A percentile compares a stretch with the other conserved stretches of the same genome.
Evolutionary conservation across 169 alveolate genomes (phyloP).

Genomic region (Perkinsus marinus): DNA sequence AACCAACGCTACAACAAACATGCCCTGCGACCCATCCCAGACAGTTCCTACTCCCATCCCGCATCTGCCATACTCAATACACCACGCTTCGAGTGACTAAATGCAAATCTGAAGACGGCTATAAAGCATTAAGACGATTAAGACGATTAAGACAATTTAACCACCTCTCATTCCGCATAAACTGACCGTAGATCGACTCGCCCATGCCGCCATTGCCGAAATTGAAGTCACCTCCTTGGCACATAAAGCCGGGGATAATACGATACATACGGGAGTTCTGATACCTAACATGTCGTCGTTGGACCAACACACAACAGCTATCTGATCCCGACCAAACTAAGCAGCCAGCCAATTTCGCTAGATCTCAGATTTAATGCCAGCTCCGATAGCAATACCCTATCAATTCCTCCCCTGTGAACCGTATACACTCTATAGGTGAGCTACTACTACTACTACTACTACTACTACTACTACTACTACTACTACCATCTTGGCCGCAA

Average conservation of each 20-base stretch:
- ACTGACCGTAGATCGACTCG: constrained; percentile 57
- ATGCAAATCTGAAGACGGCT: not conserved
- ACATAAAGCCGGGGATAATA: constrained; percentile 49
- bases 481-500: constrained; percentile 51
- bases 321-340: no score
- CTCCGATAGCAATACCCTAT: no score
- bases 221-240: constrained; percentile 68
- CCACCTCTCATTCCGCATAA: constrained; percentile 48
- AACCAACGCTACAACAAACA: not conserved
- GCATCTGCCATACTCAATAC: not conserved
- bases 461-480: no score
- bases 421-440: no score
- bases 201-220: constrained; percentile 64
- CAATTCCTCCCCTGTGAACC: no score
- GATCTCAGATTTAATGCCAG: no score
- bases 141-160: no score
- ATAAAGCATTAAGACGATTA: not conserved
- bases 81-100: constrained; percentile 39
- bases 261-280: constrained; percentile 57
- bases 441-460: no score
- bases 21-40: not conserved
- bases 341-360: no score
- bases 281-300: constrained; percentile 6
- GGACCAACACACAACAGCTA: no score
- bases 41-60: not conserved